Base-by-base conservation (phyloP, 345 rosid genomes). In the Hirschfeldia incana region DNA sequence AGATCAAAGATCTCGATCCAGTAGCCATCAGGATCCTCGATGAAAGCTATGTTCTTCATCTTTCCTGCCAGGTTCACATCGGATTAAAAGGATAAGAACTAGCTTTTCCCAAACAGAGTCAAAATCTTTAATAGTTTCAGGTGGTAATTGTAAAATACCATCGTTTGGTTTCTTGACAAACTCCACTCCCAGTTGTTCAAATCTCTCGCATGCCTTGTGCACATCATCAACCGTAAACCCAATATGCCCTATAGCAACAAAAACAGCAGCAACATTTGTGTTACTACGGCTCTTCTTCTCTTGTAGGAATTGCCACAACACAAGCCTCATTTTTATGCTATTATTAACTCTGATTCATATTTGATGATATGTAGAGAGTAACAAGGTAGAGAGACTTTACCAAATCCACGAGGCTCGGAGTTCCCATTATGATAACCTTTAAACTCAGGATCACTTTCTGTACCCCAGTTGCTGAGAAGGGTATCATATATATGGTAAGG, bases 1-100 rank as follows among this genome's bases (percentile, higher is more conserved):
- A 88, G 89, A 80, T 95, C 94, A 65, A 93, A 93, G 85, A 95
- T 93, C 85, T 95, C 97, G 46, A 90, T 93, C 97, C 97, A 90
- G 80, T 95, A 89, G 83, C 97, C 94, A 86, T 93, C 98, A 63
- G 98, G 99, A 87, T 93, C 99, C 89, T 91, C 91, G 36, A 95
- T 93, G 83, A 95, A 95, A 33, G 98, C 99, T 75, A 91, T 42
- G 30, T 88, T 91, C 84, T 93, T 95, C 97, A 95, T 84, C 83
- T 93, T 91, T 71, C 99, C 98, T 91, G 88, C 79, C 81, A 75
- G 3, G 28, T 72, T 44, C 4, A 61, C 42, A 63, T 42, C 39
- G 16, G 8, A 60, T 10, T 2, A 30, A 26, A 3, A 81, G 28
- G 36, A 36, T 39, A 13, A 11, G n/a, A 59, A 21, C 42, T 1